Evolutionary conservation across 371 early-diverging fungal genomes (phyloP).

Genomic region (Syncephalastrum contaminatum): DNA sequence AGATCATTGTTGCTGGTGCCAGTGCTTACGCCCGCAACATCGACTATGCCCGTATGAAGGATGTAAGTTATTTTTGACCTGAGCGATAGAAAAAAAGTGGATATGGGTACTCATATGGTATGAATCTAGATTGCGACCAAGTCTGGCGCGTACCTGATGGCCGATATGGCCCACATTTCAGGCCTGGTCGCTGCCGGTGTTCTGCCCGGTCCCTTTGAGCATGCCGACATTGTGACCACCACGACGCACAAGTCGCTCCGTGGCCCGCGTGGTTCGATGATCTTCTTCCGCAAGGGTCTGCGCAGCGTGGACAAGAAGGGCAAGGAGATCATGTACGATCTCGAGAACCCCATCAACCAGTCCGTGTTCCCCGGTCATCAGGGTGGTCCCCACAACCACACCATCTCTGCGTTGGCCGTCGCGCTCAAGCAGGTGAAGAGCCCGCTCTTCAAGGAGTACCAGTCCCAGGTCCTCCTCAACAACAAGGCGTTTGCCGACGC

Average conservation of each 20-base stretch:
- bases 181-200: slow-evolving; percentile 91
- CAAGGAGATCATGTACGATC: slow-evolving; percentile 79
- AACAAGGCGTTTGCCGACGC: slow-evolving; percentile 84
- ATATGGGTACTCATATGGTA: neutral
- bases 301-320: slow-evolving; percentile 84
- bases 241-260: slow-evolving; percentile 99
- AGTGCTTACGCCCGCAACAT: slow-evolving; percentile 96
- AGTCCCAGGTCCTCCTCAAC: slow-evolving; percentile 87
- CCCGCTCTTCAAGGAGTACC: slow-evolving; percentile 90
- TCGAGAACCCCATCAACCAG: slow-evolving; percentile 93
- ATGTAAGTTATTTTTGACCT: slow-evolving; percentile 41
- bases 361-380: slow-evolving; percentile 99
- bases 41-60: slow-evolving; percentile 92
- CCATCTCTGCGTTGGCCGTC: slow-evolving; percentile 97
- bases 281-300: slow-evolving; percentile 96
- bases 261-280: slow-evolving; percentile 99
- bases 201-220: slow-evolving; percentile 89
- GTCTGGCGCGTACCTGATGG: slow-evolving; percentile 92
- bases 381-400: slow-evolving; percentile 99
- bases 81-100: neutral
- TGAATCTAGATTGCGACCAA: slow-evolving; percentile 74
- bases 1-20: slow-evolving; percentile 98
- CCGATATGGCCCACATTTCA: slow-evolving; percentile 98
- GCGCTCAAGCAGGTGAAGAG: slow-evolving; percentile 89
- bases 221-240: slow-evolving; percentile 98